Base-by-base conservation (phyloP, 768 basidiomycete species). In the Chiua virens region DNA sequence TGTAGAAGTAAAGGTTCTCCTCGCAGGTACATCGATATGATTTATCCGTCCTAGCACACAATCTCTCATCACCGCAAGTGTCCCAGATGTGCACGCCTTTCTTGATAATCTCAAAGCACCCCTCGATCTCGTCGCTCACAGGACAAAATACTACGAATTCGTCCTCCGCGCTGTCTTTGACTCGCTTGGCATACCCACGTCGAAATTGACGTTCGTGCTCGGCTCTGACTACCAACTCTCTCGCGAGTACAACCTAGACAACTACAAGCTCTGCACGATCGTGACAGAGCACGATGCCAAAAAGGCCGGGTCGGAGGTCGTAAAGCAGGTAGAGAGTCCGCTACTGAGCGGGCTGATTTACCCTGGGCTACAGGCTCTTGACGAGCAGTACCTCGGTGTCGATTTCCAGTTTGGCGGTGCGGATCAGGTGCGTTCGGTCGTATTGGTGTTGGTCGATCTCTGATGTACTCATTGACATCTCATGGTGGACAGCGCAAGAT, bases 401-500 rank as follows among this genome's bases (percentile, higher is more conserved):
- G 93, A 98, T 68, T 96, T 99, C 74, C 97, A 98, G 70, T 99
- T 99, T 58, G 97, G 96, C 15, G 97, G 97, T 46, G 86, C 92
- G 9, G 97, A 99, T 66, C 96, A 98, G 81, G 95, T 95, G 48
- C 47, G 80, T 64, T 28, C 49, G 37, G 34, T 17, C 9, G 21
- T 17, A 9, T 36, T 5, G 17, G 38, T 17, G 13, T 36, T 5
- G 17, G 38, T 28, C 34, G 21, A 32, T 47, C 23, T 28, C 18
- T 32, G 34, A 23, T 42, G 13, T 27, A 42, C 15, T 3, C 23
- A 34, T 34, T 34, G 32, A 5, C n/a, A 7, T 22, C 27, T 30
- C 10, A 42, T 4, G 11, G 15, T 20, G n/a, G n/a, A 20, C 65
- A 96, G 92, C 85, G 96, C 52, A 98, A 98, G 75, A 98, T 98